A percentile compares a stretch with the other conserved stretches of the same genome.
Conservation (phyloP, 2,329 filamentous ascomycete species). For the Macrophomina phaseolina region DNA sequence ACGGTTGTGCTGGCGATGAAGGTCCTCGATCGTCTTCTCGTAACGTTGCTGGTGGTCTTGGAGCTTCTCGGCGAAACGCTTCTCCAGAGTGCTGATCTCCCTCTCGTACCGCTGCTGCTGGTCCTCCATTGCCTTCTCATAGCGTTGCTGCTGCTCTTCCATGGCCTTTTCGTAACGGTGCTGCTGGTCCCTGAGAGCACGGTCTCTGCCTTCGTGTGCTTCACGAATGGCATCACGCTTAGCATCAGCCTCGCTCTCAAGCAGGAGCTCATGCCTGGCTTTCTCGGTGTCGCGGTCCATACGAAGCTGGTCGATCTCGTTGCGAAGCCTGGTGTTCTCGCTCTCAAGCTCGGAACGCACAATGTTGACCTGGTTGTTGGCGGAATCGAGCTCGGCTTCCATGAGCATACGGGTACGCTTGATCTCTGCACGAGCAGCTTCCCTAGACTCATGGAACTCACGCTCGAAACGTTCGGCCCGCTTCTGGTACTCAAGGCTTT, state of each 20-base stretch:
- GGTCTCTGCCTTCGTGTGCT: slow-evolving; percentile 58
- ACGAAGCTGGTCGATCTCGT: slow-evolving; percentile 77
- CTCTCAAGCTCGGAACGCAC: slow-evolving; percentile 82
- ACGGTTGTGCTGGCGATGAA: slow-evolving; percentile 64
- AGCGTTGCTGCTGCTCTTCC: slow-evolving; percentile 35
- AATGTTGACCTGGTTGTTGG: slow-evolving; percentile 84
- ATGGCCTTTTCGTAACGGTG: slow-evolving; percentile 56
- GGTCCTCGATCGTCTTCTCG: slow-evolving; percentile 73
- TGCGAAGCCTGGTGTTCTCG: slow-evolving; percentile 73
- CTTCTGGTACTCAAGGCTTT: slow-evolving; percentile 76
- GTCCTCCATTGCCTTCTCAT: slow-evolving; percentile 40
- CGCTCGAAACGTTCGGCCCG: slow-evolving; percentile 73
- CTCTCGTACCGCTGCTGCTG: slow-evolving; percentile 53
- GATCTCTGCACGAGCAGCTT: slow-evolving; percentile 79
- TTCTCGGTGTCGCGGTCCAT: slow-evolving; percentile 82
- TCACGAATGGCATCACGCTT: slow-evolving; percentile 66
- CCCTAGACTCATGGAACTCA: slow-evolving; percentile 83
- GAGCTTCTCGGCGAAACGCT: slow-evolving; percentile 54
- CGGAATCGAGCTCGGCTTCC: slow-evolving; percentile 80
- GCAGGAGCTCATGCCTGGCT: slow-evolving; percentile 79
- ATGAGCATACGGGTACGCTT: slow-evolving; percentile 79
- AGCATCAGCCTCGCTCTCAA: slow-evolving; percentile 78
- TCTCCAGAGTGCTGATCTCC: slow-evolving; percentile 35
- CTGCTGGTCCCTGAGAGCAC: slow-evolving; percentile 61
- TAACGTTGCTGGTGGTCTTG: slow-evolving; percentile 59